phyloP scores from a whole-genome alignment of 345 rosid species.

The Rhodamnia argentea region DNA sequence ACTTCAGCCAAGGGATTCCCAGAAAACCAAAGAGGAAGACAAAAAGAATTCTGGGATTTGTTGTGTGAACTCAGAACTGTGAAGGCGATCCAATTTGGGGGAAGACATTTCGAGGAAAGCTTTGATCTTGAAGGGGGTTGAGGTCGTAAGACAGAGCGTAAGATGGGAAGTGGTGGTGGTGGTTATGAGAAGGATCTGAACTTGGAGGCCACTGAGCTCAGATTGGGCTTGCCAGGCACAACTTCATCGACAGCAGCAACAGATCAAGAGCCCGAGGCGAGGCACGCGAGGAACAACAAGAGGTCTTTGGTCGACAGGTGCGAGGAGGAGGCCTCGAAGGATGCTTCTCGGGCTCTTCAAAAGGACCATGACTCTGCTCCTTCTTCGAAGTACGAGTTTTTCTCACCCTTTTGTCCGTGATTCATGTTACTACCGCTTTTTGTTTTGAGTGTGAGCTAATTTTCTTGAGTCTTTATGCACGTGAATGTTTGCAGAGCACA shows the following conservation, averaged over 20 bases:
- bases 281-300: constrained; percentile 37
- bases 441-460: background rate
- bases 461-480: background rate
- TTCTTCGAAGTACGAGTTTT: background rate
- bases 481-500: constrained; percentile 16
- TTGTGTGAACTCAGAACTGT: background rate
- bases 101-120: background rate
- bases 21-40: background rate
- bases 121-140: background rate
- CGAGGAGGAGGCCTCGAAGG: background rate
- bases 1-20: background rate
- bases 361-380: background rate
- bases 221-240: constrained; percentile 79
- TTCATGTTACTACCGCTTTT: background rate
- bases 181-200: constrained; percentile 45
- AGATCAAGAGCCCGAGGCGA: constrained; percentile 7
- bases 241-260: constrained; percentile 1
- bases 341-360: background rate
- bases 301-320: constrained; percentile 1
- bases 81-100: background rate
- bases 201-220: constrained; percentile 79
- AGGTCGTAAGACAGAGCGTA: background rate
- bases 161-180: constrained; percentile 19
- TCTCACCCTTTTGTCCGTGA: background rate
- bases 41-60: background rate